Percentiles rank a stretch among this genome's conserved stretches.
phyloP scores from a whole-genome alignment of 2,329 filamentous ascomycete species.

The Tolypocladium amazonense region DNA sequence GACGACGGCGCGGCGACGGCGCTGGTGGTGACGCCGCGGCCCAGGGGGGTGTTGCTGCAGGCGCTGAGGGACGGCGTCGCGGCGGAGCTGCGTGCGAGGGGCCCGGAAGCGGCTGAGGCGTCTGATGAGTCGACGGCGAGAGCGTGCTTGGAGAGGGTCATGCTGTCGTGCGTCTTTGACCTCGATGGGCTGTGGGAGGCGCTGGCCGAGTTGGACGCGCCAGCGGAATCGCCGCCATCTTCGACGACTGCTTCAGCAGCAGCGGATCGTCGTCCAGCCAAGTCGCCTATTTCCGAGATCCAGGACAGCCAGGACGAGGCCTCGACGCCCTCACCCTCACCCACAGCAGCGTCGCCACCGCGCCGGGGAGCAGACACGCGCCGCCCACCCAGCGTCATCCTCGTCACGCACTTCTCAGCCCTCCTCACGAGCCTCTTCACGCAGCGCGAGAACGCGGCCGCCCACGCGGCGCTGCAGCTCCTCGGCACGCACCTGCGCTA shows the following conservation, averaged over 20 bases:
- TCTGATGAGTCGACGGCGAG: slow-evolving; percentile 14
- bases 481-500: slow-evolving; percentile 35
- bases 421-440: slow-evolving; percentile 43
- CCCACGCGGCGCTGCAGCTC: slow-evolving; percentile 36
- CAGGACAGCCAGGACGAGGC: slow-evolving; percentile 23
- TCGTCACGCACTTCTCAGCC: slow-evolving; percentile 43
- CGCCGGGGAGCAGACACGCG: background rate
- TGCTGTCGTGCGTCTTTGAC: slow-evolving; percentile 48
- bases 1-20: slow-evolving; percentile 15
- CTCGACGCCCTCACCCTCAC: slow-evolving; percentile 4
- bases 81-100: slow-evolving; percentile 18
- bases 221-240: slow-evolving; percentile 2
- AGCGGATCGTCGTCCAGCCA: background rate
- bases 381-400: slow-evolving; percentile 24
- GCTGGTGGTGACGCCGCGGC: slow-evolving; percentile 38
- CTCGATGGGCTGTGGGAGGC: slow-evolving; percentile 48
- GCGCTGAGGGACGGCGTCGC: slow-evolving; percentile 29
- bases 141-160: slow-evolving; percentile 35
- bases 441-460: slow-evolving; percentile 31
- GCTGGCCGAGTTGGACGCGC: slow-evolving; percentile 35
- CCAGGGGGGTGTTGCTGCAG: slow-evolving; percentile 27
- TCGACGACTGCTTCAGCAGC: background rate
- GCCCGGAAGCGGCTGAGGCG: slow-evolving; percentile 7
- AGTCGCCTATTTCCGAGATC: slow-evolving; percentile 13
- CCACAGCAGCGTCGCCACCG: background rate